These are phyloP conservation scores for Breynia disticha DNA, from an alignment of 441 rosid species.

Conservation along the genomic window DNA sequence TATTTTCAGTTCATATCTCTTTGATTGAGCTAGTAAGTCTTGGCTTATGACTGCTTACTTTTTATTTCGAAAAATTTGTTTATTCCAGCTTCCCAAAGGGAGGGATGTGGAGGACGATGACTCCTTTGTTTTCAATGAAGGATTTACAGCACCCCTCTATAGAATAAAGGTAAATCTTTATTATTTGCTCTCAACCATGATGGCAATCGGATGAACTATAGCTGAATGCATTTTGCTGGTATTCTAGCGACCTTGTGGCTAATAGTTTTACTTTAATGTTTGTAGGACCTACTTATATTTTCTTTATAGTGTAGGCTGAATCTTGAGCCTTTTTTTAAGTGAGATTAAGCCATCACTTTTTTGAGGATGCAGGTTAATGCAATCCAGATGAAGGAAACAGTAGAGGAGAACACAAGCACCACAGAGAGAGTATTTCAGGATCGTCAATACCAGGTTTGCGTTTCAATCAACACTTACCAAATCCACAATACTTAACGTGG, in stretches of 20 bases:
- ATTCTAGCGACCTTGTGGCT: too few relatives aligned
- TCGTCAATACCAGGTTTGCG: constrained; percentile 90
- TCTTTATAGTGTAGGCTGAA: too few relatives aligned
- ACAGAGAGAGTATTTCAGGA: constrained; percentile 98
- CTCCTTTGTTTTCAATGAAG: constrained; percentile 75
- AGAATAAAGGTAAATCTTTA: constrained; percentile 61
- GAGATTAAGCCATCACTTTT: neutral
- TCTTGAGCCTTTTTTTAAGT: too few relatives aligned
- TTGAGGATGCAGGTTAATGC: constrained; percentile 69
- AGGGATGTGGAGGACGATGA: constrained; percentile 91
- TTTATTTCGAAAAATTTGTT: constrained; percentile 7
- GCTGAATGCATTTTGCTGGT: too few relatives aligned
- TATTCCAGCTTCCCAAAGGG: constrained; percentile 76
- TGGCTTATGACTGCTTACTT: neutral
- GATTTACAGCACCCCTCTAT: constrained; percentile 74
- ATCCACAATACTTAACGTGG: too few relatives aligned
- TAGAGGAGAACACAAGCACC: constrained; percentile 96
- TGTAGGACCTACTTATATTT: too few relatives aligned
- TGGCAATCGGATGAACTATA: too few relatives aligned
- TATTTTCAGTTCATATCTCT: neutral
- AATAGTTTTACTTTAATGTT: too few relatives aligned
- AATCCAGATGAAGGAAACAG: constrained; percentile 99
- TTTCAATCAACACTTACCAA: neutral
- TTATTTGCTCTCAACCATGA: too few relatives aligned
- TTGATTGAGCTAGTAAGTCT: neutral